A percentile compares a stretch with the other conserved stretches of the same genome.
Evolutionary conservation across 306 rosid genomes (phyloP).

Genomic region (Corylus americana): DNA sequence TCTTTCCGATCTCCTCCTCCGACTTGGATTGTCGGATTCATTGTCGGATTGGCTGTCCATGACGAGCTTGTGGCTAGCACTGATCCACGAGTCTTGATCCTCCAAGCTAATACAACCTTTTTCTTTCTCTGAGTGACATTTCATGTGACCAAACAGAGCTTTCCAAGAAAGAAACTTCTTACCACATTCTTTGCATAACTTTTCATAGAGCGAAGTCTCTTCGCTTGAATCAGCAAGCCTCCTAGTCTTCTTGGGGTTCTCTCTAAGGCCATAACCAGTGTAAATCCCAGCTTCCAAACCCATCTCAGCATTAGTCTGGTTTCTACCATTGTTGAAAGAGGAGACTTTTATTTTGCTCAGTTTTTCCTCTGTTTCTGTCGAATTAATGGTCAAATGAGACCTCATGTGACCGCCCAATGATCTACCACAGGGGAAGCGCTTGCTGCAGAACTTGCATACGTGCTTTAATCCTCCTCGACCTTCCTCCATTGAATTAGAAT

Average conservation of each 20-base stretch:
- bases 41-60: conserved; percentile 72
- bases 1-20: conserved; percentile 63
- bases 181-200: conserved; percentile 86
- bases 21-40: conserved; percentile 55
- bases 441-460: conserved; percentile 79
- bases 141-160: conserved; percentile 90
- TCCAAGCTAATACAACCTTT: conserved; percentile 44
- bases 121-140: conserved; percentile 76
- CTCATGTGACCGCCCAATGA: conserved; percentile 97
- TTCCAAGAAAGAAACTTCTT: conserved; percentile 77
- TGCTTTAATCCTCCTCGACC: conserved; percentile 53
- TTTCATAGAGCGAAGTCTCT: conserved; percentile 44
- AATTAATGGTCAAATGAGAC: conserved; percentile 63
- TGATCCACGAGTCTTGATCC: conserved; percentile 69
- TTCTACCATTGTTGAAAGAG: conserved; percentile 36
- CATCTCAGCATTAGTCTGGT: conserved; percentile 14
- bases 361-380: conserved; percentile 43
- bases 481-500: conserved; percentile 51
- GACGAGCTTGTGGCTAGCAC: conserved; percentile 40
- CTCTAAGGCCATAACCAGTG: conserved; percentile 69
- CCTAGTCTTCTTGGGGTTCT: conserved; percentile 78
- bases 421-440: conserved; percentile 83
- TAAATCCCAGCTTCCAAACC: conserved; percentile 37
- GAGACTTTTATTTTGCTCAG: conserved; percentile 29
- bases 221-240: conserved; percentile 53